Base-by-base conservation (phyloP, 148 eudicot genomes). In the Vaccinium macrocarpon region DNA sequence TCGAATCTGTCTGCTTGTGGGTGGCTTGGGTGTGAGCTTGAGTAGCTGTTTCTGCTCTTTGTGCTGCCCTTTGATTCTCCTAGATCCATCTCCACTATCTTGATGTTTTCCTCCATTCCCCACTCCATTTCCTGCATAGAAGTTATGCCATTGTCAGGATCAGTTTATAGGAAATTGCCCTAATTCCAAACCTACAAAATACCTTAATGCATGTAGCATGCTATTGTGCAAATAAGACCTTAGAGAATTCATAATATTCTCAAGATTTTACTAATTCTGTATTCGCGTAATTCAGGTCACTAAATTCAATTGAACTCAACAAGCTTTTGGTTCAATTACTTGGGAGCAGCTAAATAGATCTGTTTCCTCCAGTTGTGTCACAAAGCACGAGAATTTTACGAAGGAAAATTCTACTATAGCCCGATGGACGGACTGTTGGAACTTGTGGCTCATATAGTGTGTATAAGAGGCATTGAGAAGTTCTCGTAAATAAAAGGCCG, bases 21-120 rank as follows among this genome's bases (percentile, higher is more conserved):
- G 72, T 90, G 84, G 86, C 78, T 88, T 32, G 93, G 86, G 84
- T 92, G 68, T 57, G 89, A 83, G 86, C 82, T 89, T 46, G 94
- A 87, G 86, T 92, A 89, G 90, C 89, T 86, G 80, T 82, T 90
- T 50, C 92, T 84, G 50, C 84, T 72, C 81, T 89, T 88, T 46
- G 84, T 53, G 51, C 85, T 89, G 49, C 87, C 86, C 78, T 68
- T 89, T 18, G 85, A 57, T 70, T 94, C 94, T 7, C 96, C 98
- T 8, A 79, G 82, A 84, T 97, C 99, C 98, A 97, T 92, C 78
- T 97, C 99, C 48, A 97, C 99, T 55, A 93, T 95, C 86, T 95
- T 97, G 52, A 95, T 90, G 87, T 93, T 91, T 87, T 97, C 98
- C 56, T 97, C 98, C 91, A 89, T 82, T 50, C 79, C 91, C 80